These are phyloP conservation scores for Bipolaris cookei DNA, from an alignment of 2,329 filamentous ascomycete species.

Conservation along the genomic window DNA sequence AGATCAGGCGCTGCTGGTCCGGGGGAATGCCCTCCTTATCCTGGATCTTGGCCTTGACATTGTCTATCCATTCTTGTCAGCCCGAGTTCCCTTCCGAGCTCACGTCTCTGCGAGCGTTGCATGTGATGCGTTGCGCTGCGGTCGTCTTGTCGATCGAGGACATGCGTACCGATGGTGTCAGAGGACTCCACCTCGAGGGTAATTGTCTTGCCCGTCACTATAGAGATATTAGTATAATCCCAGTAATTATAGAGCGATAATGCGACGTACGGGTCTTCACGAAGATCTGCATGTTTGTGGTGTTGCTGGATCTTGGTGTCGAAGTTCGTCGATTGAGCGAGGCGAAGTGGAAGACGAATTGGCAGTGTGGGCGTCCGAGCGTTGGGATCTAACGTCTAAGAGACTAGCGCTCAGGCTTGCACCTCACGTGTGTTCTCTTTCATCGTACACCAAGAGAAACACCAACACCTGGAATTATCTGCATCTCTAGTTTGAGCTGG, in stretches of 20 bases:
- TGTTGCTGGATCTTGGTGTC: constrained; percentile 38
- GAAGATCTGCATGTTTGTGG: constrained; percentile 65
- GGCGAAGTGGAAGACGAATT: constrained; percentile 27
- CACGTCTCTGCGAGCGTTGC: constrained; percentile 12
- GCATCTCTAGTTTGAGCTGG: not conserved
- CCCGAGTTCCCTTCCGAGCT: constrained; percentile 6
- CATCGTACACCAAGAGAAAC: not conserved
- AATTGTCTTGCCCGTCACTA: constrained; percentile 94
- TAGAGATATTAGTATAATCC: constrained; percentile 19
- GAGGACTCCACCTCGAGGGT: constrained; percentile 82
- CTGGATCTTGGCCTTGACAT: constrained; percentile 99
- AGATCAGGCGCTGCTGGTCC: constrained; percentile 98
- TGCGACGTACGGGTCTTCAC: constrained; percentile 83
- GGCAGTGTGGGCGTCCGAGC: constrained; percentile 25
- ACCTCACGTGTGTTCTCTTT: constrained; percentile 20
- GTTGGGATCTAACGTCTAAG: constrained; percentile 19
- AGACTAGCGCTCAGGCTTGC: constrained; percentile 4
- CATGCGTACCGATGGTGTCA: constrained; percentile 76
- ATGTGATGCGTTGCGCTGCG: constrained; percentile 18
- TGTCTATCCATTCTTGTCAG: constrained; percentile 64
- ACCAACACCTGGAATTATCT: not conserved
- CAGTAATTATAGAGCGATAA: not conserved
- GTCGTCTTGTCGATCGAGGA: constrained; percentile 19
- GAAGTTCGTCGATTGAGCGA: constrained; percentile 30
- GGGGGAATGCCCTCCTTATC: constrained; percentile 99